Base-by-base conservation (phyloP, 1,284 basidiomycete species). In the Irpex sp. region DNA sequence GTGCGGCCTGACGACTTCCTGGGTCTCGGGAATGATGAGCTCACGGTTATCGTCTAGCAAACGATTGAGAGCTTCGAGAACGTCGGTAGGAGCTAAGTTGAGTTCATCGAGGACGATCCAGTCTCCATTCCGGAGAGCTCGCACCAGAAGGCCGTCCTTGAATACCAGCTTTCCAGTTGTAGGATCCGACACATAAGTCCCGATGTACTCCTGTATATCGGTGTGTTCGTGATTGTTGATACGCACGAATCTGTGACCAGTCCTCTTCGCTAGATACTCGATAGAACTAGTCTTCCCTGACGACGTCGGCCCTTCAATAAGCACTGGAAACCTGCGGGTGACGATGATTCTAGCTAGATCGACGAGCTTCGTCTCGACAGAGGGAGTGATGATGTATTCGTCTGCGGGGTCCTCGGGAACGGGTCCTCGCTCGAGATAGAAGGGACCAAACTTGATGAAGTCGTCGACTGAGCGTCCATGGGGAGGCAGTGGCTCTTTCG, bases 221-320 rank as follows among this genome's bases (percentile, higher is more conserved):
- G 97, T 99, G 72, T 99, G 97, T 69, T 99, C 97, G 77, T 99
- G 97, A 70, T 99, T 99, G 78, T 99, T 99, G 83, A 99, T 98
- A 42, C 97, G 92, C 33, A 99, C 89, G 72, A 99, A 99, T 35
- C 86, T 85, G 77, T 99, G 97, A 0, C 97, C 96, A 0, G 96
- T 98, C 62, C 92, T 83, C 63, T 86, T 86, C 2, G 97, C 96
- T 21, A 99, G 85, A 74, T 97, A 98, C 76, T 98, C 96, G 61
- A 99, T 88, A 0, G 97, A 93, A 71, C 93, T 96, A 1, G 97
- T 99, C 78, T 99, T 99, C 48, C 97, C 97, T 58, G 91, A 93
- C 1, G 96, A 98, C 0, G 97, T 99, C 0, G 97, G 97, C 3
- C 97, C 97, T 77, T 99, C 97, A 65, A 99, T 97, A 18, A 99